Evolutionary conservation across 1,284 basidiomycete genomes (phyloP).

Genomic region (Coniferiporia sulphurascens): DNA sequence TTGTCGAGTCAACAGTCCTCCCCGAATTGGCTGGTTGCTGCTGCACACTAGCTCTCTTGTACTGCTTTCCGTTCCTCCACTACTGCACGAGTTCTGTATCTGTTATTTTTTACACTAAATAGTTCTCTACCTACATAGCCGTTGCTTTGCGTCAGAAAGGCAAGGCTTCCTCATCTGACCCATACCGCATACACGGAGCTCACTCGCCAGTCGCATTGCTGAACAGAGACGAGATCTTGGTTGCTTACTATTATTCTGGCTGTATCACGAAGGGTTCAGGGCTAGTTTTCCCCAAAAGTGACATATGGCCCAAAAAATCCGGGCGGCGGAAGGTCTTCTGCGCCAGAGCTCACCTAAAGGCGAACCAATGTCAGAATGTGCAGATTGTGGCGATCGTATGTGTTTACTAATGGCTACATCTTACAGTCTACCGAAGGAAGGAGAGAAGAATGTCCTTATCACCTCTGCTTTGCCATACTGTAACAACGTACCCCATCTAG

Average conservation of each 20-base stretch:
- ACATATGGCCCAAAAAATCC: conserved; percentile 60
- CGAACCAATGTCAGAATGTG: conserved; percentile 30
- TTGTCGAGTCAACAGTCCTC: neutral
- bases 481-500: conserved; percentile 98
- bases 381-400: neutral
- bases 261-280: too few relatives aligned
- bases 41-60: neutral
- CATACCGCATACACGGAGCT: neutral
- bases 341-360: conserved; percentile 38
- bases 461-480: conserved; percentile 98
- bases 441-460: conserved; percentile 84
- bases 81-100: neutral
- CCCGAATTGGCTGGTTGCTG: neutral
- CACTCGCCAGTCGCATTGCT: neutral
- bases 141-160: neutral
- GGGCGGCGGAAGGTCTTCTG: conserved; percentile 56
- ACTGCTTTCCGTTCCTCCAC: neutral
- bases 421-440: conserved; percentile 75
- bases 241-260: too few relatives aligned
- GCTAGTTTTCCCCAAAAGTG: neutral
- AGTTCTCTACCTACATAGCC: neutral
- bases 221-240: neutral
- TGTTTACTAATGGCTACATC: neutral
- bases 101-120: neutral
- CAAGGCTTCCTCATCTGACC: neutral